Evolutionary conservation across 108 stramenopile species (phyloP).

Genomic region (Discostella stelligeroides): DNA sequence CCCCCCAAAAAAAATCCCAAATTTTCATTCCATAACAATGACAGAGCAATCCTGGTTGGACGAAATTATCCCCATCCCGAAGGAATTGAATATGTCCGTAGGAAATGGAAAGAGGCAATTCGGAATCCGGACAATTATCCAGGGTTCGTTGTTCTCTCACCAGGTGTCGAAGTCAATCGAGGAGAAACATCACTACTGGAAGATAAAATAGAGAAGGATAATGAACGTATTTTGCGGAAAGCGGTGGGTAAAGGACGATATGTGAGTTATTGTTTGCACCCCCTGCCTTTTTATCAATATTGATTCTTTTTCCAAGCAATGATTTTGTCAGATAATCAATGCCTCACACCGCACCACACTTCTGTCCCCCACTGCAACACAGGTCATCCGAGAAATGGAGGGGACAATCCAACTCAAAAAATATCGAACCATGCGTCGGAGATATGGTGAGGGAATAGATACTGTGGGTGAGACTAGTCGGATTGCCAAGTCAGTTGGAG

Average conservation of each 20-base stretch:
- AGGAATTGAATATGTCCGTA: slow-evolving; percentile 83
- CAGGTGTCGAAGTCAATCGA: background rate
- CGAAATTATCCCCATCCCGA: slow-evolving; percentile 83
- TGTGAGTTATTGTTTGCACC: slow-evolving; percentile 47
- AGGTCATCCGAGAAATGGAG: slow-evolving; percentile 62
- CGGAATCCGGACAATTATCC: slow-evolving; percentile 61
- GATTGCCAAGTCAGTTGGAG: slow-evolving; percentile 21
- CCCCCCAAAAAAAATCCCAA: background rate
- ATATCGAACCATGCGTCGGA: slow-evolving; percentile 58
- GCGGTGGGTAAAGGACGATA: slow-evolving; percentile 86
- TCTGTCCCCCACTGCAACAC: too few species aligned
- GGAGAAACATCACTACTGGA: background rate
- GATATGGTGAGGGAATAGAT: slow-evolving; percentile 50
- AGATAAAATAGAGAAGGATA: slow-evolving; percentile 30
- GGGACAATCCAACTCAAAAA: slow-evolving; percentile 65
- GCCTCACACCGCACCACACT: too few species aligned
- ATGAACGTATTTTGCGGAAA: slow-evolving; percentile 84
- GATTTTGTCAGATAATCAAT: background rate
- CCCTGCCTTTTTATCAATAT: background rate
- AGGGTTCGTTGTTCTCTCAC: background rate
- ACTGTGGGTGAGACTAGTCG: slow-evolving; percentile 32
- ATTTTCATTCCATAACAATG: too few species aligned
- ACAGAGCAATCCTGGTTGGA: slow-evolving; percentile 72
- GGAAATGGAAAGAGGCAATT: slow-evolving; percentile 84
- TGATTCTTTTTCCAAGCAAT: background rate